Evolutionary conservation across 768 basidiomycete genomes (phyloP).

Genomic region (Xanthoconium purpureum): DNA sequence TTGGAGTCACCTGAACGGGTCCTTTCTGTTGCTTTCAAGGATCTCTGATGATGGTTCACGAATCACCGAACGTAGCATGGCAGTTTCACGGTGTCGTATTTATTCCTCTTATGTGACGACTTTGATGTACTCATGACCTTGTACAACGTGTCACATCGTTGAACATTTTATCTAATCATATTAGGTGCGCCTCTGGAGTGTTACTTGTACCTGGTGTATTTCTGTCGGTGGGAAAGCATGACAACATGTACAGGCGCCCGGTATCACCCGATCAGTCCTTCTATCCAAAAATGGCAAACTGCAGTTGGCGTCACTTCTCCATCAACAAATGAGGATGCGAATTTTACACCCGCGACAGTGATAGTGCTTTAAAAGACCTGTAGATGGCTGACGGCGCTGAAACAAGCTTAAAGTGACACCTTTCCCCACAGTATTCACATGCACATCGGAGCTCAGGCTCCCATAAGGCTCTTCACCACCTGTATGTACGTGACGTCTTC

Average conservation of each 20-base stretch:
- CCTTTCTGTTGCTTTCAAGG: neutral
- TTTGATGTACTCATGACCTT: constrained; percentile 4
- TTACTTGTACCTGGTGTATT: no score
- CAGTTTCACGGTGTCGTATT: neutral
- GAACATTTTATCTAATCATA: neutral
- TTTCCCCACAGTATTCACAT: neutral
- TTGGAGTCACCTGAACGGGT: neutral
- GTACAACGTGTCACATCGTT: neutral
- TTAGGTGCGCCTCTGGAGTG: no score
- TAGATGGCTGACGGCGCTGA: neutral
- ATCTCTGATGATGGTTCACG: neutral
- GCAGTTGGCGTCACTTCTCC: neutral
- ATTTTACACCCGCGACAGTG: neutral
- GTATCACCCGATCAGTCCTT: no score
- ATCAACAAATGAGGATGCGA: neutral
- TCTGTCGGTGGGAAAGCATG: no score
- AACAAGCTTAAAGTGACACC: neutral
- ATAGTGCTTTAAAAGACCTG: neutral
- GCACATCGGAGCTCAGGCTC: neutral
- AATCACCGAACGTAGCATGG: neutral
- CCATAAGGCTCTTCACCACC: no score
- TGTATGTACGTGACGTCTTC: no score
- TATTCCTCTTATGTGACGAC: constrained; percentile 7
- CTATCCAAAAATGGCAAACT: no score
- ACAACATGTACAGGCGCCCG: no score